Base-by-base conservation (phyloP, 2,329 filamentous ascomycete species). In the Penicillium sp. region DNA sequence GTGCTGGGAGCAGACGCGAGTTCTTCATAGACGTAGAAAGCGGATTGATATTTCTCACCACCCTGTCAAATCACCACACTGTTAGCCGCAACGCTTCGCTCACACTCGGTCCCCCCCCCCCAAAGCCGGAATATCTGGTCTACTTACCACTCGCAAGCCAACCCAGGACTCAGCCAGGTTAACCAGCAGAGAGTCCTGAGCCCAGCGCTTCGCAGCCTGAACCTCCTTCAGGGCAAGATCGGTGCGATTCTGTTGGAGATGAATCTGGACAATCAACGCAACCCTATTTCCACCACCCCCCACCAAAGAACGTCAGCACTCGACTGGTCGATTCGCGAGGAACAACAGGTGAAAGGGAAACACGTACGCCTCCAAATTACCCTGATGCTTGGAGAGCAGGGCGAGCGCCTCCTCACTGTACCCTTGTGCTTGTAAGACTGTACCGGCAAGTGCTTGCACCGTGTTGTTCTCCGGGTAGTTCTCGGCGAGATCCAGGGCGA, bases 21-120 rank as follows among this genome's bases (percentile, higher is more conserved):
- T 71, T 98, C 93, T 72, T 97, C 91, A 64, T 89, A 97, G 52
- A 97, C 91, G 76, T 98, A 97, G 72, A 95, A 97, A 13, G 91
- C 85, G 65, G 93, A 88, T 65, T 97, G 93, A 72, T 97, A 97
- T 68, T 89, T 93, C 60, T 95, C 90, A 58, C 90, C 90, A 64
- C 91, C 91, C 86, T 95, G 52, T 32, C 18, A 0, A 18, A 18
- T 18, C 18, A 18, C 18, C 18, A 18, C 18, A 3, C 18, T 18
- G 18, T 18, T 18, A 18, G 18, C 18, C 18, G 18, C 18, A 18
- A 18, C 18, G 18, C 18, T 18, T 18, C 18, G 3, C 18, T 18
- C 11, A 9, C n/a, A 5, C n/a, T 18, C 26, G 12, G 29, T 46
- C 41, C 18, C 18, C 18, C 3, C 18, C 18, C 18, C 18, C 18